Evolutionary conservation across 257 asterid species (phyloP), one percentile per base, ranked within the genome.

Genomic region (Gardenia jasminoides): DNA sequence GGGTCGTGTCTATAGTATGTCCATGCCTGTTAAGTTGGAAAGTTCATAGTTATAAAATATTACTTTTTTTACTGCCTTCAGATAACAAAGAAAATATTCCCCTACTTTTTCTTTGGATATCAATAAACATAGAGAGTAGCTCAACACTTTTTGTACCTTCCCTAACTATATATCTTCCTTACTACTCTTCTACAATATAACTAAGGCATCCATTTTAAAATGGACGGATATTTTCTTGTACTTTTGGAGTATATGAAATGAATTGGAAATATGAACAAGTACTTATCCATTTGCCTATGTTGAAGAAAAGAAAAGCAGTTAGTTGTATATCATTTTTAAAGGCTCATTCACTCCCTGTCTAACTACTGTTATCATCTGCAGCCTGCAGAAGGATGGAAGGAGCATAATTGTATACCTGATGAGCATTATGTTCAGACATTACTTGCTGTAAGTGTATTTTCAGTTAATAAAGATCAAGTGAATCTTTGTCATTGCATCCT

Each of bases 321-420:
- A 62, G 19, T 19, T 47, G 67, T 56, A 70, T 77, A 59, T 77
- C 66, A 54, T 46, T 82, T 50, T 28, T 76, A 33, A 24, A 65
- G 50, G 70, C 46, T 67, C 46, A 58, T 72, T 43, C 75, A 30
- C 69, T 75, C 72, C 56, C 47, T 80, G 70, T 84, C 41, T 30
- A 26, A 69, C 17, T 16, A 72, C 64, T 77, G 36, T 76, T 79
- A 17, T 66, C 36, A 46, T 82, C 74, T 88, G 89, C 93, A 96
- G 99, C 93, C 99, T 77, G 86, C 91, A 46, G 93, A 89, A 47
- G 78, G 83, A 73, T 91, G 92, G 22, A 89, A 88, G 83, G 96
- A 93, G 86, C 99, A 96, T 84, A 93, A 96, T 82, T 96, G 99
- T 77, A 90, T 96, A 90, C 98, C 99, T 31, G 99, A 96, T 85